Evolutionary conservation across 2,329 filamentous ascomycete species (phyloP).

Genomic region (Aspergillus alliaceus): DNA sequence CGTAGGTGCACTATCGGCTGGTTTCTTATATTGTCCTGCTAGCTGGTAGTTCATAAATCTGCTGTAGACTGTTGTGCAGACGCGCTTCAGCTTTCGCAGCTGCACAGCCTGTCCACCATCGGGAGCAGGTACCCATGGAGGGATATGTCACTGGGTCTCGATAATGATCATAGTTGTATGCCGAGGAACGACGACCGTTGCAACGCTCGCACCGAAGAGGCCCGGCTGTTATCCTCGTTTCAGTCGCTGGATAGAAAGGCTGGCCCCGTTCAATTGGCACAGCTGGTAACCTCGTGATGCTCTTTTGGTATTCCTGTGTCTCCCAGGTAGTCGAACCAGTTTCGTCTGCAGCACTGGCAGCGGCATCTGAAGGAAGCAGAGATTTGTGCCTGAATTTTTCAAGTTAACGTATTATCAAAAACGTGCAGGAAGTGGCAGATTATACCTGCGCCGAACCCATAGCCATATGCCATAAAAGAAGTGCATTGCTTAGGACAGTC

Average conservation of each 20-base stretch:
- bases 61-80: neutral
- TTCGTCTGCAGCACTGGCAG: neutral
- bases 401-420: neutral
- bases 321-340: neutral
- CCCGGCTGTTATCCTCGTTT: neutral
- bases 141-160: neutral
- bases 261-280: neutral
- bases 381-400: neutral
- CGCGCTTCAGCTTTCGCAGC: neutral
- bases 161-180: constrained; percentile 2
- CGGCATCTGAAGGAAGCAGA: neutral
- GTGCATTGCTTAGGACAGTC: neutral
- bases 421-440: neutral
- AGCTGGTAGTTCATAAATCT: neutral
- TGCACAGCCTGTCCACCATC: neutral
- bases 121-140: neutral
- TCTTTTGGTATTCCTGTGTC: neutral
- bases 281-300: neutral
- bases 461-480: constrained; percentile 1
- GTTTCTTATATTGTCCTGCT: neutral
- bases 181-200: neutral
- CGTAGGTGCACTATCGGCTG: neutral
- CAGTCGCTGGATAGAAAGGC: neutral
- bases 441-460: constrained; percentile 4
- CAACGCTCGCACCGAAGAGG: constrained; percentile 1